phyloP scores from a whole-genome alignment of 2,329 filamentous ascomycete species.

The Beauveria varroae region DNA sequence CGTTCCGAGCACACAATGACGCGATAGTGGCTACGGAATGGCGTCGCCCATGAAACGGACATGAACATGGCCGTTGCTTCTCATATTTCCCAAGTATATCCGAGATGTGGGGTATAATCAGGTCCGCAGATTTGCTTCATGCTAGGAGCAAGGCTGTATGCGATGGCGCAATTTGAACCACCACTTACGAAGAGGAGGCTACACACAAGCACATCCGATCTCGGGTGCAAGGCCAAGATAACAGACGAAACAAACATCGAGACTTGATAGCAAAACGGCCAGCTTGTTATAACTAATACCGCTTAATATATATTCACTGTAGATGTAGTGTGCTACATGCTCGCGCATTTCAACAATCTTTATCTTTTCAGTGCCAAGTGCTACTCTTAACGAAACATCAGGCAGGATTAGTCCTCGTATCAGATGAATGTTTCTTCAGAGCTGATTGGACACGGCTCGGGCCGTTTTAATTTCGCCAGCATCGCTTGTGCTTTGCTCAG shows the following conservation, averaged over 20 bases:
- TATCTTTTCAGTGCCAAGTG: too few species aligned
- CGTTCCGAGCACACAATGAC: not conserved
- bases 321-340: too few species aligned
- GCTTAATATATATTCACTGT: too few species aligned
- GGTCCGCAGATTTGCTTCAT: too few species aligned
- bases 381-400: too few species aligned
- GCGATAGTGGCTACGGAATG: conserved; percentile 6
- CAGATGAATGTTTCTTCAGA: too few species aligned
- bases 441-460: not conserved
- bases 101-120: not conserved
- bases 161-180: not conserved
- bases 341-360: too few species aligned
- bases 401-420: too few species aligned
- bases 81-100: not conserved
- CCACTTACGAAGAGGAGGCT: not conserved
- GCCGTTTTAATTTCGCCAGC: not conserved
- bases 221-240: not conserved
- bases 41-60: not conserved
- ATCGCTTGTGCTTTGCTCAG: not conserved
- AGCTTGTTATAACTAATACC: too few species aligned
- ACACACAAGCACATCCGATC: not conserved
- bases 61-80: not conserved
- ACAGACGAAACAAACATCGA: too few species aligned
- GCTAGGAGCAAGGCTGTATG: not conserved
- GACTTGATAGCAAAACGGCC: not conserved